Conservation (phyloP, 2,329 filamentous ascomycete species). For the Colletotrichum ledebouriae region DNA sequence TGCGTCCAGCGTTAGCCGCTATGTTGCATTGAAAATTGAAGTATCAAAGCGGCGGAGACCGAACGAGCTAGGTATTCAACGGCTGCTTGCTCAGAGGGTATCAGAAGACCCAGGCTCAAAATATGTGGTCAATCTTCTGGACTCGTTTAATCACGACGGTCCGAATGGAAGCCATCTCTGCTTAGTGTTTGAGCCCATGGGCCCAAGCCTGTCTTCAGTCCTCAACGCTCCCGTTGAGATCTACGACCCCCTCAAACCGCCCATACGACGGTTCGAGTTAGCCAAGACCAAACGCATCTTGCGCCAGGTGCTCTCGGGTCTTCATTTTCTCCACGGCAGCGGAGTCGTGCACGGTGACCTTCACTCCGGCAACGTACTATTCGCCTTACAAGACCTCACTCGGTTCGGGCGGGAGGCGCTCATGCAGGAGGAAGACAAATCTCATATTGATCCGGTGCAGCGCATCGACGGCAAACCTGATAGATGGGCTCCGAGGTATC, state of each 20-base stretch:
- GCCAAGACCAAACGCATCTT: neutral
- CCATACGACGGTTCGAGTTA: neutral
- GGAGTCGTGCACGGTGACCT: slow-evolving; percentile 35
- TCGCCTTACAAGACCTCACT: slow-evolving; percentile 15
- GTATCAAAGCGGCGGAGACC: slow-evolving; percentile 40
- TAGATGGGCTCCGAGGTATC: slow-evolving; percentile 29
- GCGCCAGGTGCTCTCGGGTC: slow-evolving; percentile 16
- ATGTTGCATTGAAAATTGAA: slow-evolving; percentile 50
- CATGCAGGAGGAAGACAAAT: neutral
- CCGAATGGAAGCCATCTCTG: slow-evolving; percentile 52
- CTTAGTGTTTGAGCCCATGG: slow-evolving; percentile 51
- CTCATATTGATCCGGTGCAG: neutral
- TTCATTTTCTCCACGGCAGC: slow-evolving; percentile 29
- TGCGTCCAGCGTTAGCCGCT: slow-evolving; percentile 5
- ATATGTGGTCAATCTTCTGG: slow-evolving; percentile 44
- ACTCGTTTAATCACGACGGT: slow-evolving; percentile 49
- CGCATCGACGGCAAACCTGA: slow-evolving; percentile 24
- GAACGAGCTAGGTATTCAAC: slow-evolving; percentile 37
- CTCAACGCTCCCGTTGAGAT: slow-evolving; percentile 41
- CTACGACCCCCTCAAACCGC: neutral
- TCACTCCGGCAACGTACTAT: slow-evolving; percentile 31
- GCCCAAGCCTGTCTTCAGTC: slow-evolving; percentile 44
- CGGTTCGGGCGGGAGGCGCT: neutral
- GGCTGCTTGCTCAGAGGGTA: slow-evolving; percentile 31
- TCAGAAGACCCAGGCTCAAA: slow-evolving; percentile 2